These are phyloP conservation scores for Coemansia sp. DNA, from an alignment of 192 early-diverging fungal species.

Conservation along the genomic window DNA sequence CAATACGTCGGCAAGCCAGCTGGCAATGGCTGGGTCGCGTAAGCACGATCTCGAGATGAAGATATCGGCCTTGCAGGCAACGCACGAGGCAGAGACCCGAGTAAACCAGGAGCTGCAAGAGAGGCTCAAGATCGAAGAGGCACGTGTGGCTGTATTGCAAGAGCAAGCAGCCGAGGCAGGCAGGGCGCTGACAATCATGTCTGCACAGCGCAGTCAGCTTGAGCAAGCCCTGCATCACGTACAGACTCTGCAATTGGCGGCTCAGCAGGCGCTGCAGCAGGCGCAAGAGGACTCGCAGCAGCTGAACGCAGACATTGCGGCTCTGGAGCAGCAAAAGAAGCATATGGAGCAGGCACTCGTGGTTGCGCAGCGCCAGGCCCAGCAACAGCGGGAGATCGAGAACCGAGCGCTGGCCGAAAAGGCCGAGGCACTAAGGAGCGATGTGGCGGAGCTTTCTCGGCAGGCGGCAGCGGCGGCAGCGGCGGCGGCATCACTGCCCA, in stretches of 20 bases:
- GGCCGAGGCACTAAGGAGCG: constrained; percentile 10
- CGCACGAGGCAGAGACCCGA: constrained; percentile 51
- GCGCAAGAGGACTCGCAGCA: constrained; percentile 50
- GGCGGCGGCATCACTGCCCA: background rate
- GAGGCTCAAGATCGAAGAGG: constrained; percentile 42
- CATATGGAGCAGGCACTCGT: constrained; percentile 26
- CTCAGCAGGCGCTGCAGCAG: constrained; percentile 40
- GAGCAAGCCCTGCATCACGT: constrained; percentile 49
- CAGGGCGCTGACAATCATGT: constrained; percentile 32
- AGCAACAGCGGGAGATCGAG: constrained; percentile 24
- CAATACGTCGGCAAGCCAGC: constrained; percentile 21
- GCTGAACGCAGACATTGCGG: constrained; percentile 30
- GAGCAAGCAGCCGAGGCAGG: constrained; percentile 39
- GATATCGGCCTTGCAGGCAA: constrained; percentile 43
- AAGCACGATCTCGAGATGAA: constrained; percentile 55
- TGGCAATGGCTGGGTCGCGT: constrained; percentile 35
- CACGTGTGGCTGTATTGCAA: constrained; percentile 25
- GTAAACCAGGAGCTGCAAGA: constrained; percentile 56
- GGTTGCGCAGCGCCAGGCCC: constrained; percentile 25
- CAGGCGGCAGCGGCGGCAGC: constrained; percentile 4
- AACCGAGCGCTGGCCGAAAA: constrained; percentile 14
- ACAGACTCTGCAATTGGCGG: constrained; percentile 44
- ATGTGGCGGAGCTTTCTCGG: constrained; percentile 23
- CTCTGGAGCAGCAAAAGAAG: constrained; percentile 40
- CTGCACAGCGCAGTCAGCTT: constrained; percentile 43